Percentiles rank a stretch among this genome's conserved stretches.
These are phyloP conservation scores for Vitis riparia DNA, from an alignment of 164 flowering plant species.

Conservation along the genomic window DNA sequence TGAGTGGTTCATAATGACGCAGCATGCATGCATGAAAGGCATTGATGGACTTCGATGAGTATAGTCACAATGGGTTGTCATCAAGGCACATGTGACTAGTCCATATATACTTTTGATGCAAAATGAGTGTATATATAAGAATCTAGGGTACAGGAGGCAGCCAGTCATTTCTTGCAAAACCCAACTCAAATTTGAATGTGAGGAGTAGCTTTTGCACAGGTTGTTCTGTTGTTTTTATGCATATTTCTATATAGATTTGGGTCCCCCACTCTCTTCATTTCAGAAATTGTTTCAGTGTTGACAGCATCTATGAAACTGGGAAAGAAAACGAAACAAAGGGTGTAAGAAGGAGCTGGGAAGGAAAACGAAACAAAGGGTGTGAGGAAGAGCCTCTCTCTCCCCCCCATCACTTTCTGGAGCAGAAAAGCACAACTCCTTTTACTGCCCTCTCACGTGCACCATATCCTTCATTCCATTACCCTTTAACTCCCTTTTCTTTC, in stretches of 20 bases:
- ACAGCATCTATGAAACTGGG: slow-evolving; percentile 31
- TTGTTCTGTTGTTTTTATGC: slow-evolving; percentile 53
- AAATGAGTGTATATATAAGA: slow-evolving; percentile 2
- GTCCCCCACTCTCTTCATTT: slow-evolving; percentile 34
- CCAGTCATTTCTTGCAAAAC: slow-evolving; percentile 20
- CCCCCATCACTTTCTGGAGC: slow-evolving; percentile 25
- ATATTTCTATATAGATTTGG: slow-evolving; percentile 49
- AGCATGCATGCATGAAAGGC: too few relatives aligned
- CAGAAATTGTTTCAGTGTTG: slow-evolving; percentile 29
- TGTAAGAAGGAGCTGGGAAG: slow-evolving; percentile 20
- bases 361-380: slow-evolving; percentile 12
- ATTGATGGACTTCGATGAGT: too few relatives aligned
- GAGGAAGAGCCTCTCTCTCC: slow-evolving; percentile 2
- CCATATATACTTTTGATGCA: too few relatives aligned
- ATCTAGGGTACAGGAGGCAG: slow-evolving; percentile 18
- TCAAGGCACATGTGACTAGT: slow-evolving; percentile 1
- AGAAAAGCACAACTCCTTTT: slow-evolving; percentile 21
- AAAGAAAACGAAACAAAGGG: slow-evolving; percentile 14
- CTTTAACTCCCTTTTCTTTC: neutral
- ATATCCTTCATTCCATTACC: slow-evolving; percentile 6
- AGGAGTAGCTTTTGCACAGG: slow-evolving; percentile 47
- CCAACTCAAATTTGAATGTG: slow-evolving; percentile 24
- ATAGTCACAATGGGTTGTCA: slow-evolving; percentile 1
- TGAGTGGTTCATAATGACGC: too few relatives aligned
- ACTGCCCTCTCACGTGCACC: slow-evolving; percentile 43